Evolutionary conservation across 208 protist genomes (phyloP), one percentile per base, ranked within the genome.

Genomic region (Leishmania turanica): DNA sequence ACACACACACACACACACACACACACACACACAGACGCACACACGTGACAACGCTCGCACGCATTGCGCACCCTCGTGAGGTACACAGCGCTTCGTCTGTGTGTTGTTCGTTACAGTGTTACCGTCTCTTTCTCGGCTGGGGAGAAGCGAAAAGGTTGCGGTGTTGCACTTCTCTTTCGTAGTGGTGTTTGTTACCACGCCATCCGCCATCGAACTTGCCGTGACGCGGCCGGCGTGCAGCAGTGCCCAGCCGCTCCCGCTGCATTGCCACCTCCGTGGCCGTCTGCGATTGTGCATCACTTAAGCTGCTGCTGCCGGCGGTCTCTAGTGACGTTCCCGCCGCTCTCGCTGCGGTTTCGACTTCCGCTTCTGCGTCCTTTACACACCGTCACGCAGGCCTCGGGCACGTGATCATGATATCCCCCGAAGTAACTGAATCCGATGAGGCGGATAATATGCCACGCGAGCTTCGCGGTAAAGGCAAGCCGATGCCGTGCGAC

Each of bases 401-500:
- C 15, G 31, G 49, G 24, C 69, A 15, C 65, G 24, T n/a, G 66
- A 31, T 40, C 51, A 80, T 77, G 75, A 34, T 54, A 7, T 19
- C 75, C 65, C 58, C 56, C 0, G 64, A 76, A 27, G 58, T 49
- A 2, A 40, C 53, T 3, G 58, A 11, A 13, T 31, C 24, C 24
- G 24, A 11, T 24, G 42, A 58, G 17, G 3, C 27, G 27, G 8
- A 1, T 15, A 31, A 68, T 27, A 37, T 42, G 11, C 68, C 75
- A 15, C 27, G 49, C 34, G 73, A 31, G 34, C 49, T 66, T 13
- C 53, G 56, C 21, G 53, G 62, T 13, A 24, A 11, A 17, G 73
- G 80, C 24, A 70, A 42, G 2, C 90, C 90, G 34, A 73, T 87
- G 37, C 86, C 90, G 8, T 76, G 86, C 17, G 92, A 96, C 56